A percentile compares a stretch with the other conserved stretches of the same genome.
Conservation (phyloP, 805 yeast genomes). For the Sungouiella thailandica region DNA sequence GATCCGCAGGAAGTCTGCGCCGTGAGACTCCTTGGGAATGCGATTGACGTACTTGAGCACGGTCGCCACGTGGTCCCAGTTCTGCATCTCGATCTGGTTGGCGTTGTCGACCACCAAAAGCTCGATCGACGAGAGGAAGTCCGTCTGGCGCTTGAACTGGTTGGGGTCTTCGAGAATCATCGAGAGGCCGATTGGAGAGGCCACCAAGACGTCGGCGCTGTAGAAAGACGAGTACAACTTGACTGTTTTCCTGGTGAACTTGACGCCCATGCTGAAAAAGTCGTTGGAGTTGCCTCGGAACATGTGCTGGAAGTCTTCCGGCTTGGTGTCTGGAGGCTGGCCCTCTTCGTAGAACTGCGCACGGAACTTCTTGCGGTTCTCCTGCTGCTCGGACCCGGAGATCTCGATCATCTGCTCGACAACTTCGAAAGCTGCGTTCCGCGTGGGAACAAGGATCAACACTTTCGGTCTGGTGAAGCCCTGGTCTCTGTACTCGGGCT, state of each 20-base stretch:
- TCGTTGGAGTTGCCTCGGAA: conserved; percentile 91
- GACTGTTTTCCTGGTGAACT: conserved; percentile 81
- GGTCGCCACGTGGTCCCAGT: conserved; percentile 78
- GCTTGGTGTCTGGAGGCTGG: conserved; percentile 53
- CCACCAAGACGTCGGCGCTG: conserved; percentile 78
- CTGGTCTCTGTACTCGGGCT: conserved; percentile 77
- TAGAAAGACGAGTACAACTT: conserved; percentile 82
- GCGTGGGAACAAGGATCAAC: conserved; percentile 75
- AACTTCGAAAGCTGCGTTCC: conserved; percentile 69
- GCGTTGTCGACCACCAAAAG: conserved; percentile 75
- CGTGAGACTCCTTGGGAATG: conserved; percentile 71
- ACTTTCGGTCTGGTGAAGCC: conserved; percentile 94
- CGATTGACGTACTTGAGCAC: conserved; percentile 63
- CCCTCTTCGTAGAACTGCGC: conserved; percentile 59
- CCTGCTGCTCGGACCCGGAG: conserved; percentile 70
- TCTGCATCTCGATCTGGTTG: conserved; percentile 85
- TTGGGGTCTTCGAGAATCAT: conserved; percentile 65
- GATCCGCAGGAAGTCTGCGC: conserved; percentile 86
- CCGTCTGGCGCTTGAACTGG: conserved; percentile 58
- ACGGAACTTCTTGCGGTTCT: conserved; percentile 71
- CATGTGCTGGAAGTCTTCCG: conserved; percentile 72
- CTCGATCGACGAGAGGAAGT: conserved; percentile 87
- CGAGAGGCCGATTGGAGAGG: conserved; percentile 83
- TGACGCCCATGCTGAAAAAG: conserved; percentile 85
- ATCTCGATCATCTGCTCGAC: conserved; percentile 56